Percentiles rank a stretch among this genome's conserved stretches.
phyloP scores from a whole-genome alignment of 1,139 yeast species.

The Suhomyces bribrorum region DNA sequence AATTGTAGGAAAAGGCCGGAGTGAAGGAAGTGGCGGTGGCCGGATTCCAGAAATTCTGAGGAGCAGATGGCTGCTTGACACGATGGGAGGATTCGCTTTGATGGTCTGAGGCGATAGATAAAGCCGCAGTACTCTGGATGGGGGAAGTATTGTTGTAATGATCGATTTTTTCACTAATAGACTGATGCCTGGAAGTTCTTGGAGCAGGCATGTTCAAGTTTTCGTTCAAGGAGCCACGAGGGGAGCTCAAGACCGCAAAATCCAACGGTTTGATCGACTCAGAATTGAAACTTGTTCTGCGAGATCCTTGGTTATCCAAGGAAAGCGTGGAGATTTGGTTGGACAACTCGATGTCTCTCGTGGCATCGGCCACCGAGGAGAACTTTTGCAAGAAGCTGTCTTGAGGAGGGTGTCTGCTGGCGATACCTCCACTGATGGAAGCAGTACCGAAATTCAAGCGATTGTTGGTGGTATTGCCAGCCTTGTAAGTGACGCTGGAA shows the following conservation, averaged over 20 bases:
- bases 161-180: conserved; percentile 66
- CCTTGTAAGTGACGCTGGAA: conserved; percentile 13
- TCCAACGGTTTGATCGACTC: conserved; percentile 25
- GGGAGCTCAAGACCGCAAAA: conserved; percentile 28
- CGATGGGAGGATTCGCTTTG: conserved; percentile 10
- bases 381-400: conserved; percentile 66
- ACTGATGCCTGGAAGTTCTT: conserved; percentile 52
- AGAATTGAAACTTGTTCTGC: conserved; percentile 54
- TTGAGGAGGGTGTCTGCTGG: conserved; percentile 48
- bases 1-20: conserved; percentile 36
- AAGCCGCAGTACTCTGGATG: conserved; percentile 45
- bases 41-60: conserved; percentile 63
- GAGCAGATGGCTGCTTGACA: conserved; percentile 12
- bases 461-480: conserved; percentile 13
- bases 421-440: conserved; percentile 60
- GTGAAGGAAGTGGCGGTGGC: conserved; percentile 62
- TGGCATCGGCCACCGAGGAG: conserved; percentile 75
- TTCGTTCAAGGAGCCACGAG: conserved; percentile 54
- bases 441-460: conserved; percentile 55
- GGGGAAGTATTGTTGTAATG: conserved; percentile 56
- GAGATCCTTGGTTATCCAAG: conserved; percentile 30
- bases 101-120: conserved; percentile 36
- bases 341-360: conserved; percentile 67
- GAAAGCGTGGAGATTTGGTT: conserved; percentile 31
- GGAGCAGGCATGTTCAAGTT: conserved; percentile 46